Evolutionary conservation across 2,329 filamentous ascomycete genomes (phyloP), one percentile per base, ranked within the genome.

Genomic region (Calcarisporium arbuscula): DNA sequence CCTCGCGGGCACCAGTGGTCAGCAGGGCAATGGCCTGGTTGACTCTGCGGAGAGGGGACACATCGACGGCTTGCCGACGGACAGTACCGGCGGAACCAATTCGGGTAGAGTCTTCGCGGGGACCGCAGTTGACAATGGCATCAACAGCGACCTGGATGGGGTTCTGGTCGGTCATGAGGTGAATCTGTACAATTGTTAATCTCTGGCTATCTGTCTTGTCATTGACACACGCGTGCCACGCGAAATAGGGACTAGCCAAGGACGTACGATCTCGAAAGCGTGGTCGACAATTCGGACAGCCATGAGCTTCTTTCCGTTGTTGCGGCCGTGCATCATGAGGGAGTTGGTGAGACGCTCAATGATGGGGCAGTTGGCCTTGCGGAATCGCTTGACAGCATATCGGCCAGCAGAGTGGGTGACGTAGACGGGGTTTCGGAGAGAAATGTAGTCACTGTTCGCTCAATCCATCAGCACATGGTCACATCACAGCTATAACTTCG

Each of bases 291-390:
- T 98, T 73, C 92, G 88, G 69, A 96, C 90, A 65, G 92, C 94
- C 89, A 94, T 95, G 65, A 96, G 82, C 87, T 98, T 98, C 85
- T 98, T 98, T 73, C 92, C 92, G 85, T 95, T 98, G 86, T 98
- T 98, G 74, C 92, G 92, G 72, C 92, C 92, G 83, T 98, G 95
- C 90, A 96, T 96, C 94, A 98, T 98, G 68, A 98, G 83, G 43
- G 92, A 96, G 85, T 98, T 98, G 80, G 92, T 98, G 59, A 98
- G 83, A 68, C 92, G 90, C 85, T 98, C 92, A 66, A 98, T 95
- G 82, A 98, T 96, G 61, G 92, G 92, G 86, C 92, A 98, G 81
- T 96, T 94, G 67, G 94, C 92, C 84, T 98, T 98, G 78, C 92
- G 86, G 87, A 98, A 98, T 65, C 94, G 85, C 88, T 98, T 98